phyloP scores from a whole-genome alignment of 2,329 filamentous ascomycete genomes.

The Aphanoascus verrucosus region DNA sequence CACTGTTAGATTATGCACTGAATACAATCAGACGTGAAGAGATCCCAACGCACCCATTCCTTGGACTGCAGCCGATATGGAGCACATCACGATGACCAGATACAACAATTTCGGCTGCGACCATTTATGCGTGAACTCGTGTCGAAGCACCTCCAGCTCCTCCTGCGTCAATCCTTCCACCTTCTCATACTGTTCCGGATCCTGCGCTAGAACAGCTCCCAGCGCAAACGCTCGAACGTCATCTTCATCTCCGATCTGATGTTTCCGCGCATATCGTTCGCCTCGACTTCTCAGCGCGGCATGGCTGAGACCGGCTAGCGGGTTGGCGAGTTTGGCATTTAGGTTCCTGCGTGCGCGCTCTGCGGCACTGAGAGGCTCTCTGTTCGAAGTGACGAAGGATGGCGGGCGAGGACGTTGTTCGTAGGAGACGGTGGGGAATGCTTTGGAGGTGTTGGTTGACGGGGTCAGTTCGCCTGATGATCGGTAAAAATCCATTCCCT shows the following conservation, averaged over 20 bases:
- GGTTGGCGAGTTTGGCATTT: conserved; percentile 45
- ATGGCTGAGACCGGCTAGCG: conserved; percentile 40
- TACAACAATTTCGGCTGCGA: conserved; percentile 56
- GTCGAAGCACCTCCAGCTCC: conserved; percentile 48
- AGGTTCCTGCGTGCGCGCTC: conserved; percentile 33
- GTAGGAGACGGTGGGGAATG: conserved; percentile 5
- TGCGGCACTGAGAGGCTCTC: conserved; percentile 24
- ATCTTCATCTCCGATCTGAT: conserved; percentile 46
- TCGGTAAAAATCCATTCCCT: conserved; percentile 9
- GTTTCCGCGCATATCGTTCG: conserved; percentile 46
- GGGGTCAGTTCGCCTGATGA: conserved; percentile 15
- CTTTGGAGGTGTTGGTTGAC: conserved; percentile 6
- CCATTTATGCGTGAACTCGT: conserved; percentile 58
- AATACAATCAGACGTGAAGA: neutral
- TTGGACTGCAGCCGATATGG: conserved; percentile 58
- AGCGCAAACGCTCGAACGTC: conserved; percentile 50
- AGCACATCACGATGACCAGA: conserved; percentile 55
- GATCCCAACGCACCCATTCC: conserved; percentile 46
- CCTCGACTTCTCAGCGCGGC: conserved; percentile 47
- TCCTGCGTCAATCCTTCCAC: conserved; percentile 46
- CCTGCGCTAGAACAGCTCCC: conserved; percentile 49
- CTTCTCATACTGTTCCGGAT: conserved; percentile 41
- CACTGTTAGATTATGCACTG: conserved; percentile 10
- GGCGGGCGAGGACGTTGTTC: conserved; percentile 10
- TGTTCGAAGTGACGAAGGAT: conserved; percentile 11